Conservation (phyloP, 2,329 filamentous ascomycete genomes). For the Penicillium sclerotigenum region DNA sequence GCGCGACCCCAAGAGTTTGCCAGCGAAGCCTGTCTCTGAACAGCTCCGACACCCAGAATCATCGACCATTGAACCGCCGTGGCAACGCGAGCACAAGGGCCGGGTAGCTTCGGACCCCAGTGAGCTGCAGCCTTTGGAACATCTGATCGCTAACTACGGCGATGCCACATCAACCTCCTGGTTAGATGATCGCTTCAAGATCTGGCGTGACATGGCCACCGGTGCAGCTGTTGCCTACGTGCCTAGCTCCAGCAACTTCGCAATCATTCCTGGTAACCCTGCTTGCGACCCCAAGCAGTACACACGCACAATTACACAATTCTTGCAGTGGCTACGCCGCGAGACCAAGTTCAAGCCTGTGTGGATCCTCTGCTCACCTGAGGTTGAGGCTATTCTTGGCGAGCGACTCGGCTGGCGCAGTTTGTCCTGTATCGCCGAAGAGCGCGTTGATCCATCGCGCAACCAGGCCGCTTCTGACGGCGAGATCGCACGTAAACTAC, state of each 20-base stretch:
- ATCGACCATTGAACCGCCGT: constrained; percentile 70
- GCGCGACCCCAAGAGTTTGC: constrained; percentile 83
- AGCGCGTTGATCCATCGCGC: constrained; percentile 73
- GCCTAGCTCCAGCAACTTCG: constrained; percentile 66
- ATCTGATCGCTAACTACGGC: constrained; percentile 92
- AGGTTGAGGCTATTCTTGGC: constrained; percentile 75
- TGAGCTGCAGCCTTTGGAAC: constrained; percentile 70
- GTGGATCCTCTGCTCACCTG: constrained; percentile 82
- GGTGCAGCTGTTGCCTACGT: constrained; percentile 86
- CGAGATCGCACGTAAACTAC: constrained; percentile 70
- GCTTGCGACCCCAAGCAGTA: constrained; percentile 79
- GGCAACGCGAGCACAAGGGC: constrained; percentile 46
- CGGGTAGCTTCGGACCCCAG: constrained; percentile 46
- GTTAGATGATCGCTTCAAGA: constrained; percentile 82
- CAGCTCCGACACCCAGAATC: constrained; percentile 81
- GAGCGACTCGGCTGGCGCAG: constrained; percentile 82
- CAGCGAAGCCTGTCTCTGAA: constrained; percentile 59
- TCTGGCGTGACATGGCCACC: constrained; percentile 76
- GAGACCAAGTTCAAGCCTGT: constrained; percentile 72
- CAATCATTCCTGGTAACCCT: constrained; percentile 82
- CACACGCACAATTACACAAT: constrained; percentile 67
- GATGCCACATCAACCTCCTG: constrained; percentile 92
- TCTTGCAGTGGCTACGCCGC: constrained; percentile 70
- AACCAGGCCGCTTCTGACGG: constrained; percentile 64
- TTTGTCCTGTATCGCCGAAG: constrained; percentile 82